Evolutionary conservation across 2,329 filamentous ascomycete species (phyloP), one percentile per base, ranked within the genome.

Genomic region (Neocatenulostroma microsporum): DNA sequence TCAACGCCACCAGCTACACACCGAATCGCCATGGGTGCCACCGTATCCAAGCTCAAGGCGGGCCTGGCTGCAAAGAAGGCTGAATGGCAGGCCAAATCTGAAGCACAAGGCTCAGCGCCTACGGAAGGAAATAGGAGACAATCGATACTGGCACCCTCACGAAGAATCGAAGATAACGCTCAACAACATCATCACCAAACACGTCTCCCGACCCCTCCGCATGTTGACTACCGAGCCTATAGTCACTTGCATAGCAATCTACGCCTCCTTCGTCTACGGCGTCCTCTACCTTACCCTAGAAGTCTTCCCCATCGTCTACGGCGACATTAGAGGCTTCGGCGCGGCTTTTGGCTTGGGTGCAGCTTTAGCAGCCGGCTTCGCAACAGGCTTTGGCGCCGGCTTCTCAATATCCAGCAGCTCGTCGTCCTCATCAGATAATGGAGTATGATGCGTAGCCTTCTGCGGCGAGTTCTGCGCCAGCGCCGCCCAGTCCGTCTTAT

Each of bases 381-480:
- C n/a, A n/a, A n/a, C n/a, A 41, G 53, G 54, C 46, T 44, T 66
- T 51, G 46, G 59, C 56, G 42, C 61, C 52, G 28, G 61, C 47
- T 37, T 58, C 53, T 43, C 62, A 49, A 48, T 34, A 28, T 47
- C 44, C 43, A 49, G 44, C 9, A 48, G 43, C 28, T 46, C 39
- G 28, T 52, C 50, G 39, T 57, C 55, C 20, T 57, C 51, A 23
- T 55, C 53, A 27, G 54, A 50, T 19, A 60, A 38, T 33, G 50
- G 51, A 6, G 63, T 54, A 11, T 58, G 49, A 41, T 69, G 68
- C 19, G 62, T 51, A 14, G 61, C 55, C 41, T 62, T 56, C 39
- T 62, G 76, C 5, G 77, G 80, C 1, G 78, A 76, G 32, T 50
- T 49, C 54, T 73, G 75, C 21, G 78, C 79, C 38, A 78, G 69